Base-by-base conservation (phyloP, 257 asterid genomes). In the Lycium barbarum region DNA sequence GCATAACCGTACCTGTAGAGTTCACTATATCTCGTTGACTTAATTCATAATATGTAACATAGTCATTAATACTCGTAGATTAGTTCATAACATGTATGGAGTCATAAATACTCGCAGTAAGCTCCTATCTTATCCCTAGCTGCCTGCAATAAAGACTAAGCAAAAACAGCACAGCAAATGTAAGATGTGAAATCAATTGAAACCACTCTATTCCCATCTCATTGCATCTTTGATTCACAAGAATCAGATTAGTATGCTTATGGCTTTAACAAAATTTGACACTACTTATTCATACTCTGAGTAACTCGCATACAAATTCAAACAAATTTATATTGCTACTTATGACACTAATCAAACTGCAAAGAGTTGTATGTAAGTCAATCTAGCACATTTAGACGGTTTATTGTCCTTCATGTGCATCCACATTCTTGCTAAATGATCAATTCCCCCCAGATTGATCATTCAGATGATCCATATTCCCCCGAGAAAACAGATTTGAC, bases 181-280 rank as follows among this genome's bases (percentile, higher is more conserved):
- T 49, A 74, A 49, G 40, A 15, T 12, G 13, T 49, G 81, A 40
- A 51, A 49, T 76, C 43, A 76, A 51, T 26, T 76, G 63, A 76
- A 51, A 51, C 40, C 82, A 74, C 43, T 2, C 2, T 74, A 45
- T 49, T 74, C 62, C 45, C 63, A 14, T 51, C 63, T 76, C 63
- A 22, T 76, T 22, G 47, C 63, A 76, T 76, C 38, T 76, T 22
- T 51, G 11, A 63, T 51, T 76, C 81, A 76, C 79, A 43, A 17
- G 79, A 71, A 40, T 43, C 33, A 71, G 55, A 40, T 20, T 11
- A 62, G 14, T n/a, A 7, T 35, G 20, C 49, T 22, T 3, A 49
- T 7, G 49, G 0, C 63, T 20, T 22, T 13, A 2, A 12, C 81
- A 49, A 22, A 8, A 49, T 74, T 49, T 12, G 45, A 22, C 45